Conservation (phyloP, 345 rosid species). For the Corchorus capsularis region DNA sequence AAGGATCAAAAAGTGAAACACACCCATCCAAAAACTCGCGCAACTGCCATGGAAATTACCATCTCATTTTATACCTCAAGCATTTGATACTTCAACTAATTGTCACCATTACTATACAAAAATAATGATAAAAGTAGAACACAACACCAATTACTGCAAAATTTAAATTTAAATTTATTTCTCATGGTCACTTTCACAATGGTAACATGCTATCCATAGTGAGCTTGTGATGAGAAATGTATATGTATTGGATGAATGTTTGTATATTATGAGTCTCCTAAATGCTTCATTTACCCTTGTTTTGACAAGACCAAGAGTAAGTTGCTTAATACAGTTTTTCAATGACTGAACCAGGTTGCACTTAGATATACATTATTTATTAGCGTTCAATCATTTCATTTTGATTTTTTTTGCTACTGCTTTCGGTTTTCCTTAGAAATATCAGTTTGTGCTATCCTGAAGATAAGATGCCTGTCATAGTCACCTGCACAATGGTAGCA, state of each 20-base stretch:
- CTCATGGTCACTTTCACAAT: background rate
- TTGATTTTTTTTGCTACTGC: background rate
- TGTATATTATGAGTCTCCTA: background rate
- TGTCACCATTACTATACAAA: no score
- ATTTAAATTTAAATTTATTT: no score
- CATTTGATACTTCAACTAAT: no score
- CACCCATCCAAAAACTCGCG: no score
- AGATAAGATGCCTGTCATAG: slow-evolving; percentile 1
- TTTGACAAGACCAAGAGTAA: background rate
- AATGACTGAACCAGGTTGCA: background rate
- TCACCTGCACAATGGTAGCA: background rate
- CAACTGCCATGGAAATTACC: no score
- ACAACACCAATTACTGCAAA: no score
- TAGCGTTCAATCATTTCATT: no score
- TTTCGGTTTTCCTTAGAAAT: no score
- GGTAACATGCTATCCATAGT: background rate
- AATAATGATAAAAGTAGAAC: no score
- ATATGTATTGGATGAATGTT: background rate
- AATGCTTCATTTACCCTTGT: background rate
- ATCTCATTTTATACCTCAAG: no score
- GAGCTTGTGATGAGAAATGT: background rate
- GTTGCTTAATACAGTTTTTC: background rate
- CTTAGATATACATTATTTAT: no score
- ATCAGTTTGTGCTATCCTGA: background rate
- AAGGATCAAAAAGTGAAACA: no score